Evolutionary conservation across 352 stramenopile species (phyloP), one percentile per base, ranked within the genome.

Genomic region (Lagenidium sp.): DNA sequence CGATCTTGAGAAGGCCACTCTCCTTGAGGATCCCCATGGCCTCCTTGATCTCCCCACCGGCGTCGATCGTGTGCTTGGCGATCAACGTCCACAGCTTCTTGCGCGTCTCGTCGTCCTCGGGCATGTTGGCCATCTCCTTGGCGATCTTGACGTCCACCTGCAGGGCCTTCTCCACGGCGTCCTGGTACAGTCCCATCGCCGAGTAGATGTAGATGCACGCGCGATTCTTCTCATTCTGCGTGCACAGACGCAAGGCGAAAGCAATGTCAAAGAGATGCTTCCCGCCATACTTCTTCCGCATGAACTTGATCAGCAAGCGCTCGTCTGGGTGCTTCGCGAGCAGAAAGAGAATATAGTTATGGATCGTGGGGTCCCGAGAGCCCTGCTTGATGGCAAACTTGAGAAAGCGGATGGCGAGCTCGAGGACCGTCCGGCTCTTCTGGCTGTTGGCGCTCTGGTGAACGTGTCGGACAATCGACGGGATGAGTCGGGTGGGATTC

Each of bases 161-260:
- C 11, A 95, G 61, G 2, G 83, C 83, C 39, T 95, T 93, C 46
- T 94, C 83, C 4, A 97, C 88, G 1, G 89, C 89, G 36, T 97
- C 88, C 36, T 96, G 83, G 55, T 85, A 97, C 19, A 97, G 47
- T 0, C 82, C 82, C 83, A 97, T 95, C 15, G 82, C 82, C 12
- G 85, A 94, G 60, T 97, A 97, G 36, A 97, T 96, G 63, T 96
- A 94, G 35, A 97, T 95, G 57, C 85, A 96, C 18, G 89, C 87
- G 39, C 80, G 82, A 43, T 92, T 94, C 62, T 96, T 93, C 39
- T 94, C 81, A 41, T 96, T 85, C 49, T 96, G 82, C 10, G 79
- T 95, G 55, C 89, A 97, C 23, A 97, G 57, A 13, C 85, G 82
- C 21, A 97, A 50, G 16, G 89, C 89, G 55, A 96, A 97, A 39